Conservation (phyloP, 2,329 filamentous ascomycete species). For the Neospermospora avenae region DNA sequence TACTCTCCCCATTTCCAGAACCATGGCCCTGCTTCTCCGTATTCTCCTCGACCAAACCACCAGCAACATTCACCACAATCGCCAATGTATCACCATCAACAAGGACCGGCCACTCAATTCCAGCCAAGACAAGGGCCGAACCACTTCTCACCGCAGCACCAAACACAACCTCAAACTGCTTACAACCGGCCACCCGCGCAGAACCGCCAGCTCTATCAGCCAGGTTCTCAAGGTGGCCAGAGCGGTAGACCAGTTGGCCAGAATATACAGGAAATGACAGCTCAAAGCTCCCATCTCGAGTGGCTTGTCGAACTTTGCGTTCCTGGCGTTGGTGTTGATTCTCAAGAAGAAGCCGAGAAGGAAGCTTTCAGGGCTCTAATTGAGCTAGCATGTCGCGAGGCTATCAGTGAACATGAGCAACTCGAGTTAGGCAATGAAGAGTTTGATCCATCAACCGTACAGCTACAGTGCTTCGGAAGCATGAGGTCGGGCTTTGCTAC, state of each 20-base stretch:
- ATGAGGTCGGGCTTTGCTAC: slow-evolving; percentile 82
- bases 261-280: slow-evolving; percentile 43
- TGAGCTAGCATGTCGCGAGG: slow-evolving; percentile 60
- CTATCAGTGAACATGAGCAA: slow-evolving; percentile 52
- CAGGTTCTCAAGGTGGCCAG: slow-evolving; percentile 18
- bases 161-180: slow-evolving; percentile 8
- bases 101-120: slow-evolving; percentile 11
- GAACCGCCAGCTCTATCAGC: slow-evolving; percentile 34
- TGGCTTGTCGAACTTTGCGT: slow-evolving; percentile 39
- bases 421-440: slow-evolving; percentile 39
- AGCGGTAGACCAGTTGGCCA: slow-evolving; percentile 15
- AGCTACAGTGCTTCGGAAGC: slow-evolving; percentile 77
- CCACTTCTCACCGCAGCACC: slow-evolving; percentile 6
- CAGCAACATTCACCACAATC: slow-evolving; percentile 34
- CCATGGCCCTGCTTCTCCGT: slow-evolving; percentile 21
- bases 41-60: slow-evolving; percentile 15
- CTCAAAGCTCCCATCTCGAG: slow-evolving; percentile 49
- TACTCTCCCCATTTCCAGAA: slow-evolving; percentile 24
- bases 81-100: slow-evolving; percentile 28
- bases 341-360: slow-evolving; percentile 64
- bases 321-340: slow-evolving; percentile 52
- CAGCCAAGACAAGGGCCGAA: slow-evolving; percentile 14
- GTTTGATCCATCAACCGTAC: slow-evolving; percentile 55
- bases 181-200: slow-evolving; percentile 23
- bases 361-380: slow-evolving; percentile 65